Evolutionary conservation across 2,329 filamentous ascomycete genomes (phyloP), one percentile per base, ranked within the genome.

Genomic region (Alternaria solani): DNA sequence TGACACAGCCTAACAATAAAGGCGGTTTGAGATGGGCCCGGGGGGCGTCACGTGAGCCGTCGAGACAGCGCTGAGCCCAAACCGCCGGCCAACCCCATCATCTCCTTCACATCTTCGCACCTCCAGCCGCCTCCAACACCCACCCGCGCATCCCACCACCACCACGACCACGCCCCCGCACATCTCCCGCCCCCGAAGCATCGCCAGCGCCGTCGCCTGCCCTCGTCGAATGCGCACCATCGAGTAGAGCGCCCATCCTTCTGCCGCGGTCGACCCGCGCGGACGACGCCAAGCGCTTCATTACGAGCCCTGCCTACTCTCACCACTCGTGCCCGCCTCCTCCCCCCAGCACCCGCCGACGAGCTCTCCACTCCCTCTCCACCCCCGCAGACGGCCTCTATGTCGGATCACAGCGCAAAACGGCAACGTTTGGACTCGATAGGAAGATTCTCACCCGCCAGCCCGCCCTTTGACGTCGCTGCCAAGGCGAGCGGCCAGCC

Each of bases 401-500:
- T 77, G 75, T 77, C 75, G 71, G 70, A 75, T 69, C 74, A 70
- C 64, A 67, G 63, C 56, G 67, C 74, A 61, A 80, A 79, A 73
- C 76, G 77, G 65, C 76, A 76, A 73, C 75, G 77, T 75, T 66
- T 81, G 69, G 70, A 71, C 64, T 70, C 68, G 60, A 74, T 72
- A 57, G 78, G 77, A 66, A 75, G 80, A 53, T 83, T 81, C 70
- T 82, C 80, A 49, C 81, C 81, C 57, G 79, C 79, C 54, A 80
- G 78, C 55, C 80, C 81, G 57, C 74, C 79, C 52, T 78, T 78
- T 72, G 74, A 78, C 75, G 70, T 75, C 60, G 72, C 71, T 66
- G 75, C 74, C 70, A 77, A 76, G 74, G 63, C 73, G 56, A 72
- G 64, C 73, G 61, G 67, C 67, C 69, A 70, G 51, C 72, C 79